Conservation (phyloP, 768 basidiomycete genomes). For the Cyclocybe aegerita region DNA sequence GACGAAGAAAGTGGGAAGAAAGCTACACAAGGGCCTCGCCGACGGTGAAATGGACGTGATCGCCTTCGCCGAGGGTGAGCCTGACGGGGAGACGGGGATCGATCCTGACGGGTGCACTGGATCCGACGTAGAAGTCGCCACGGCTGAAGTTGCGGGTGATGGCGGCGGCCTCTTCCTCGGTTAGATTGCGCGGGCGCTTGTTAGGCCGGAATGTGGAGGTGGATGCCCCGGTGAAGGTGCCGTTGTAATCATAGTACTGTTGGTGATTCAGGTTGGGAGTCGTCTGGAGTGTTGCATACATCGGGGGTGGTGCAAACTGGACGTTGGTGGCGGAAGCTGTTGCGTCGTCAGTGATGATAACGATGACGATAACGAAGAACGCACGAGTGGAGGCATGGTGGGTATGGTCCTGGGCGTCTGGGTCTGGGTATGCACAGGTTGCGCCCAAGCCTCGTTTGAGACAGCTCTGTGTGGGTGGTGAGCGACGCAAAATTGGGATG, state of each 20-base stretch:
- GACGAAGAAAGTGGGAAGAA: constrained; percentile 1
- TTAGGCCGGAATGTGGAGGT: constrained; percentile 77
- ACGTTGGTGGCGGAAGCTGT: constrained; percentile 29
- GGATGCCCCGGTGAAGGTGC: constrained; percentile 64
- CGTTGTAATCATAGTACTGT: constrained; percentile 80
- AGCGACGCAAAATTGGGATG: constrained; percentile 1
- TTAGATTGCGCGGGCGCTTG: constrained; percentile 77
- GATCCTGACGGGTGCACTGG: constrained; percentile 78
- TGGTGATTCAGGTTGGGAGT: constrained; percentile 55
- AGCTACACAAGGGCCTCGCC: constrained; percentile 41
- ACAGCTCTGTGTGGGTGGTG: constrained; percentile 56
- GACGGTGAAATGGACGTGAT: constrained; percentile 69
- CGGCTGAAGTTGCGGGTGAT: constrained; percentile 81
- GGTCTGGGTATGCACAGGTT: constrained; percentile 76
- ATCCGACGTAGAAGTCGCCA: constrained; percentile 82
- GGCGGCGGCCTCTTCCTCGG: constrained; percentile 81
- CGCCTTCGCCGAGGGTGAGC: constrained; percentile 78
- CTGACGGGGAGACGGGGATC: constrained; percentile 79
- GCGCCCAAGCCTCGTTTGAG: constrained; percentile 76
- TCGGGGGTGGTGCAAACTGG: constrained; percentile 47
- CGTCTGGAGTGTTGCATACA: constrained; percentile 46
- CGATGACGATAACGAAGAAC: not conserved
- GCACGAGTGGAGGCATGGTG: constrained; percentile 42
- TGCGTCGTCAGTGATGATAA: constrained; percentile 11
- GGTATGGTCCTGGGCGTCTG: constrained; percentile 53